Base-by-base conservation (phyloP, 2,329 filamentous ascomycete species). In the Penicillium frequentans region DNA sequence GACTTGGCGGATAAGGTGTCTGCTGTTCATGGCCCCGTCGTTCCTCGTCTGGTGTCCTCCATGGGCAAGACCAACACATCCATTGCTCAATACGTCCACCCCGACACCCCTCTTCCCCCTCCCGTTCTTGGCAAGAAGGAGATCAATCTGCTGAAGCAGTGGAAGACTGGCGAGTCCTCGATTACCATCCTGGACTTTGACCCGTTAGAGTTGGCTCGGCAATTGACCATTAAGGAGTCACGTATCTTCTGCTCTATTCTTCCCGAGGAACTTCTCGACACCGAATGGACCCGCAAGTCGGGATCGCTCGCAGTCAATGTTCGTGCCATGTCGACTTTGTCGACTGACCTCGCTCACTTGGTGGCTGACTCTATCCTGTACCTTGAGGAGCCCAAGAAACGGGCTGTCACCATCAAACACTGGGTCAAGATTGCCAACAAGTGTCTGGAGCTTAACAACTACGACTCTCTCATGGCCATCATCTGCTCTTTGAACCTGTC, bases 391-490 rank as follows among this genome's bases (percentile, higher is more conserved):
- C 87, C 89, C 26, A 98, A 98, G 84, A 96, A 93, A 79, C 86
- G 95, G 26, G 93, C 95, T 1, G 79, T 84, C 1, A 86, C 92
- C 52, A 95, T 99, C 78, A 98, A 99, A 79, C 93, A 98, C 67
- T 99, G 95, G 95, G 90, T 97, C 72, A 99, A 98, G 81, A 87
- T 98, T 65, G 91, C 91, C 1, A 84, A 89, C 66, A 90, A 90
- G 67, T 96, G 91, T 64, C 80, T 96, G 5, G 90, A 95, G 68
- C 83, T 98, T 26, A 89, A 95, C 78, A 99, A 99, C 77, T 99
- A 97, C 67, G 93, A 99, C 70, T 91, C 91, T 0, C 79, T 99
- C 11, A 97, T 98, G 92, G 92, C 95, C 8, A 96, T 99, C 66
- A 91, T 96, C 68, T 97, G 93, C 79, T 93, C 90, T 10, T 78